Evolutionary conservation across 371 early-diverging fungal species (phyloP).

Genomic region (Actinomortierella ambigua): DNA sequence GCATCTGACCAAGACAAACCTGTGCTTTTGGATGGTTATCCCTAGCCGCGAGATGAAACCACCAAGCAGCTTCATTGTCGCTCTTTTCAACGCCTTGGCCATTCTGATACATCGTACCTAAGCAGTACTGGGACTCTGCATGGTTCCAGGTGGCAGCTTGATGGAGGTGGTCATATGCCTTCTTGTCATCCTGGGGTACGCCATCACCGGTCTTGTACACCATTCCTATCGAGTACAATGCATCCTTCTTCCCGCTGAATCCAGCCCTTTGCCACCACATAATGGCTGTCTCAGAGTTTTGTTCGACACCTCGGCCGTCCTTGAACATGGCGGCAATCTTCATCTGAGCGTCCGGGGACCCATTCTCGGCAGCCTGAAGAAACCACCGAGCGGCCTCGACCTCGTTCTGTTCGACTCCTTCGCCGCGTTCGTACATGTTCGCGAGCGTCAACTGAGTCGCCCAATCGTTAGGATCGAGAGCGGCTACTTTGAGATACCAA

Average conservation of each 20-base stretch:
- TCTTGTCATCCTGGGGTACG: no score
- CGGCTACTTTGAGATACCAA: slow-evolving; percentile 77
- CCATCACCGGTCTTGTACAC: no score
- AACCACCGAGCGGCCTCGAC: slow-evolving; percentile 76
- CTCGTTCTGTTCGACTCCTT: slow-evolving; percentile 70
- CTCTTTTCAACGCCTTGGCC: slow-evolving; percentile 79
- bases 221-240: no score
- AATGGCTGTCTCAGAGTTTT: no score
- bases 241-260: slow-evolving; percentile 59
- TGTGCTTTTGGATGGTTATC: slow-evolving; percentile 78
- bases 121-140: no score
- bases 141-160: no score
- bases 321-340: slow-evolving; percentile 81
- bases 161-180: no score
- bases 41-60: slow-evolving; percentile 81
- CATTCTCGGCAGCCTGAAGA: slow-evolving; percentile 68
- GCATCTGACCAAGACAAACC: slow-evolving; percentile 84
- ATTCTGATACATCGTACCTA: slow-evolving; percentile 84
- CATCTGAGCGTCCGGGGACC: slow-evolving; percentile 83
- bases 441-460: slow-evolving; percentile 86
- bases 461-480: slow-evolving; percentile 67
- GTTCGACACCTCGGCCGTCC: no score
- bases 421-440: slow-evolving; percentile 82
- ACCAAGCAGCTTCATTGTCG: slow-evolving; percentile 66
- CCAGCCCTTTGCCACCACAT: slow-evolving; percentile 79